Evolutionary conservation across 2,329 filamentous ascomycete genomes (phyloP).

Genomic region (Fusarium napiforme): DNA sequence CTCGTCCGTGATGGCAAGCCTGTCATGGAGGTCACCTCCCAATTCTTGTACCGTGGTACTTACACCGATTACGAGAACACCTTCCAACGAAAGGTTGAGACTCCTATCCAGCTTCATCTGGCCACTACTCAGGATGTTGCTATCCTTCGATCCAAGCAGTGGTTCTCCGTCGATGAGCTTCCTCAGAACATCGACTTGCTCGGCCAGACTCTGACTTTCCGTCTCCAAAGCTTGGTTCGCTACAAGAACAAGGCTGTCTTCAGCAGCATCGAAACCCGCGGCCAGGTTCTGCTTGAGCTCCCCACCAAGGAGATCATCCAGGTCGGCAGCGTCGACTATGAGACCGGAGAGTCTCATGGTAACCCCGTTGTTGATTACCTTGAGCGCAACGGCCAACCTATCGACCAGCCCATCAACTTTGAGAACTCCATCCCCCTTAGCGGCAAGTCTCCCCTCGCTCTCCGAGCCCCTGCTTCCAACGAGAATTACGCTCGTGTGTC

Average conservation of each 20-base stretch:
- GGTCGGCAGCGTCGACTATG: slow-evolving; percentile 96
- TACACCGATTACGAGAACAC: slow-evolving; percentile 98
- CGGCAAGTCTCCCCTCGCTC: slow-evolving; percentile 86
- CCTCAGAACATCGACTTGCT: slow-evolving; percentile 83
- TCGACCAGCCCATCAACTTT: slow-evolving; percentile 96
- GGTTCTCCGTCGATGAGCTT: slow-evolving; percentile 85
- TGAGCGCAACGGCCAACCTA: slow-evolving; percentile 86
- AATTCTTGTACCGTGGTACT: slow-evolving; percentile 93
- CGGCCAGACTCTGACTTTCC: slow-evolving; percentile 94
- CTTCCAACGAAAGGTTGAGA: slow-evolving; percentile 97
- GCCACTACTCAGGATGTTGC: slow-evolving; percentile 91
- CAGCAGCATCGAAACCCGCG: slow-evolving; percentile 89
- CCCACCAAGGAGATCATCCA: slow-evolving; percentile 98
- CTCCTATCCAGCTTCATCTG: slow-evolving; percentile 91
- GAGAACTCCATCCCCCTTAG: slow-evolving; percentile 97
- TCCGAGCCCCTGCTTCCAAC: slow-evolving; percentile 94
- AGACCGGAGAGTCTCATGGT: slow-evolving; percentile 88
- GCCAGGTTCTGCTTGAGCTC: slow-evolving; percentile 92
- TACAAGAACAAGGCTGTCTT: slow-evolving; percentile 97
- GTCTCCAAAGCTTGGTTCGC: slow-evolving; percentile 87
- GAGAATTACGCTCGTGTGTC: slow-evolving; percentile 98
- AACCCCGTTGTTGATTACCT: slow-evolving; percentile 98
- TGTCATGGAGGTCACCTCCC: slow-evolving; percentile 98
- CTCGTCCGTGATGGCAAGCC: slow-evolving; percentile 84
- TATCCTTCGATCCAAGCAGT: slow-evolving; percentile 94